Base-by-base conservation (phyloP, 2,329 filamentous ascomycete species). In the Dothistroma septosporum region DNA sequence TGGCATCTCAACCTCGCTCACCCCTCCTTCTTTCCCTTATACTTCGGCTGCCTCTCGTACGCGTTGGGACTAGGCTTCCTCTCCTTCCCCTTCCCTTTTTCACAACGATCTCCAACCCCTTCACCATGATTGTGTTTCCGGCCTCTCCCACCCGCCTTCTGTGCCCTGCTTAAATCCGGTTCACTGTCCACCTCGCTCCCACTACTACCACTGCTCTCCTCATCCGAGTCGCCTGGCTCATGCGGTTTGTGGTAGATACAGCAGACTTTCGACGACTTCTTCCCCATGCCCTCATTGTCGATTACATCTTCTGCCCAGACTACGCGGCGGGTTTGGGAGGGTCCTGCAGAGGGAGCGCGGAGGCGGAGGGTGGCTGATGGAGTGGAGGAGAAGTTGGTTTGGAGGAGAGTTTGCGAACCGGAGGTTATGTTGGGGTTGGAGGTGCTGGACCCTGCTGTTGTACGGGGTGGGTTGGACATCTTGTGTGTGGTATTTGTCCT, bases 261-360 rank as follows among this genome's bases (percentile, higher is more conserved):
- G 83, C 94, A 99, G n/a, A 97, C 94, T 85, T 99, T 99, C 19
- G 91, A 96, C 66, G 86, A 93, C 79, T 97, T 99, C 76, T 90
- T 90, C 8, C 92, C 92, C 75, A 97, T 83, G 4, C 91, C 91
- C 76, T 99, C 94, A 72, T 99, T 99, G 77, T 99, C 92, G 2
- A 99, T 82, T 7, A 97, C 92, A 71, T 91, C 89, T 71, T 94
- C 90, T 7, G 91, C 91, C 94, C 94, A 99, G 75, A 90, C 87
- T 59, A 99, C 94, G 53, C 85, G 86, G 56, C 87, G 82, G 19
- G 79, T 75, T 57, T 78, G 72, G 16, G 72, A 67, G 0, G 75
- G 72, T 58, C 75, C 73, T 41, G 65, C 64, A 19, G 65, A 61
- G 7, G 61, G 59, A 12, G 67, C 66, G 53, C 79, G 76, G 9